Base-by-base conservation (phyloP, 768 basidiomycete species). In the Macrolepiota dolichaula region DNA sequence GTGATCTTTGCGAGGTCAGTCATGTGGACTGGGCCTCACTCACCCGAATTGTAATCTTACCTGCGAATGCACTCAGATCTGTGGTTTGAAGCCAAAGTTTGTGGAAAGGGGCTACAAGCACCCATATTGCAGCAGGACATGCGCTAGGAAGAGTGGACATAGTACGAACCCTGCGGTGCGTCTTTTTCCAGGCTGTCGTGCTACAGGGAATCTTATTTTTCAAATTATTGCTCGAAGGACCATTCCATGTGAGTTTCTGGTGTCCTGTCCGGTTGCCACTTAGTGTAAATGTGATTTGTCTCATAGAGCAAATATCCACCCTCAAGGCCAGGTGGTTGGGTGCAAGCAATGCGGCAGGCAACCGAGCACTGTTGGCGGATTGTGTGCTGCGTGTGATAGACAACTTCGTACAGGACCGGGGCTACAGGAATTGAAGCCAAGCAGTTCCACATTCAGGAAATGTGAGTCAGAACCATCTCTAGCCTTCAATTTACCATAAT, bases 51-150 rank as follows among this genome's bases (percentile, higher is more conserved):
- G 40, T 32, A 15, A 7, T 35, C 52, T 63, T 53, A 52, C 59
- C 63, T 13, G 68, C 56, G 55, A 49, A 25, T 57, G 57, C 35
- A 42, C 50, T 57, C n/a, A 87, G 86, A 78, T 79, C 59, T 88
- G 86, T 71, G 80, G 82, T 13, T 75, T 75, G 61, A 85, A 79
- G 69, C 84, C 85, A 13, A 87, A 84, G 74, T 87, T 80, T 68
- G 71, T 84, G n/a, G 86, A 86, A 64, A 78, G 81, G 62, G 86
- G 86, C n/a, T 71, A 76, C 63, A 77, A 77, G 63, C 85, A 87
- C 66, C 77, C 81, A 36, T 88, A 82, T 68, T 87, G 86, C 66
- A 79, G 86, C 65, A 83, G 78, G 65, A 84, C 80, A 52, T 87
- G 86, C 67, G 86, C 86, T 57, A 76, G 82, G 50, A 79, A 72